Conservation (phyloP, 2,329 filamentous ascomycete species). For the Fusarium redolens region DNA sequence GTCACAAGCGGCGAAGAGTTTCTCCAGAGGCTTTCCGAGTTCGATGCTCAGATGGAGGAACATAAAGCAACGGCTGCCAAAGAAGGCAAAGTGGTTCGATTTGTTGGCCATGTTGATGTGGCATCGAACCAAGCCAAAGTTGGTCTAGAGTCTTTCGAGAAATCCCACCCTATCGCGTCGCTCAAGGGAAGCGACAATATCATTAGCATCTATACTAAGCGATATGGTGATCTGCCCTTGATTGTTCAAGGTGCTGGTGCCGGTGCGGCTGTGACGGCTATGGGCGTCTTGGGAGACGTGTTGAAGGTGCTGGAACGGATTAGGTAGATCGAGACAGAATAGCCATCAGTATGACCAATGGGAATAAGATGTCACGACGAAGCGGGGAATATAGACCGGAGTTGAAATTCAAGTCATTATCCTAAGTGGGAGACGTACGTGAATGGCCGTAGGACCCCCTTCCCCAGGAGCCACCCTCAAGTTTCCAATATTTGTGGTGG, state of each 20-base stretch:
- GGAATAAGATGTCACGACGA: no score
- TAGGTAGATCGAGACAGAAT: no score
- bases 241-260: constrained; percentile 96
- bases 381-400: no score
- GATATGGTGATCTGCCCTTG: constrained; percentile 89
- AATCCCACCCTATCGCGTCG: constrained; percentile 88
- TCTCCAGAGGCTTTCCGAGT: constrained; percentile 79
- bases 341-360: no score
- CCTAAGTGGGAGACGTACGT: no score
- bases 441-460: no score
- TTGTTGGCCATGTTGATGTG: constrained; percentile 92
- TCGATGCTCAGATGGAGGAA: constrained; percentile 87
- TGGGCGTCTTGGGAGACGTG: constrained; percentile 92
- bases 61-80: constrained; percentile 82
- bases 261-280: constrained; percentile 93
- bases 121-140: constrained; percentile 83
- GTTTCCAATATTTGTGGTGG: no score
- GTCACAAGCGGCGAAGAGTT: constrained; percentile 85
- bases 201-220: constrained; percentile 96
- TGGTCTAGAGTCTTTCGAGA: constrained; percentile 88
- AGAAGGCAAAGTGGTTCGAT: constrained; percentile 90
- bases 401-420: no score
- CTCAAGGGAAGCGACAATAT: constrained; percentile 98
- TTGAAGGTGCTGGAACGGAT: constrained; percentile 66
- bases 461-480: no score